Conservation (phyloP, 2,329 filamentous ascomycete species). For the Ophiocordyceps robertsii region DNA sequence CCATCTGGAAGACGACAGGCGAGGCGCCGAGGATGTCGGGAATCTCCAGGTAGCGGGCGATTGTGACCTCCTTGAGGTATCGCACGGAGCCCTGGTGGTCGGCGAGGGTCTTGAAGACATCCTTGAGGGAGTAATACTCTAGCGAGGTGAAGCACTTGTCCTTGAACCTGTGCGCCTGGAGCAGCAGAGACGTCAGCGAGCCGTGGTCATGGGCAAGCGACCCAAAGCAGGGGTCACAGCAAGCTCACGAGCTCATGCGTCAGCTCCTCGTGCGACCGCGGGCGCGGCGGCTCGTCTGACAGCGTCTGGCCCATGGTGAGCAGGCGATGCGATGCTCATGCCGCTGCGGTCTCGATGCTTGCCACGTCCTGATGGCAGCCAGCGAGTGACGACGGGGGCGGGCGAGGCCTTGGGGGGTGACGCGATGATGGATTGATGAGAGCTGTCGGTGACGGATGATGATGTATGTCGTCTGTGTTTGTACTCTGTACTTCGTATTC, state of each 20-base stretch:
- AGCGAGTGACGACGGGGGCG: no score
- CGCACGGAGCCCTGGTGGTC: conserved; percentile 47
- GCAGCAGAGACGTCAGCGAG: conserved; percentile 1
- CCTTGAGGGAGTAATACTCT: conserved; percentile 60
- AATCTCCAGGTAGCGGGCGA: conserved; percentile 59
- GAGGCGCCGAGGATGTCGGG: conserved; percentile 56
- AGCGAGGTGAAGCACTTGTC: conserved; percentile 57
- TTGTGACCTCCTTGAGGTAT: conserved; percentile 55
- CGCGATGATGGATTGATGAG: no score
- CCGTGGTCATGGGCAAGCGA: no score
- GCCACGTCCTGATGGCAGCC: no score
- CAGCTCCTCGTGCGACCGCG: conserved; percentile 37
- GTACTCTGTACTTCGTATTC: no score
- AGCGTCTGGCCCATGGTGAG: conserved; percentile 37
- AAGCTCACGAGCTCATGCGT: conserved; percentile 34
- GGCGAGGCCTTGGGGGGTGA: no score
- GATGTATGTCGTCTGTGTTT: no score
- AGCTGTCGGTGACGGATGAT: no score
- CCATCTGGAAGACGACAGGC: conserved; percentile 57
- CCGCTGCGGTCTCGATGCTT: conserved; percentile 4
- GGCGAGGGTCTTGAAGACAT: conserved; percentile 58
- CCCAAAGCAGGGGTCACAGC: background rate
- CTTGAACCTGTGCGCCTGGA: conserved; percentile 48
- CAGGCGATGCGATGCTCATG: conserved; percentile 6
- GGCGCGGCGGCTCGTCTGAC: conserved; percentile 29